Conservation (phyloP, 495 filamentous ascomycete genomes). For the Daldinia childiae region DNA sequence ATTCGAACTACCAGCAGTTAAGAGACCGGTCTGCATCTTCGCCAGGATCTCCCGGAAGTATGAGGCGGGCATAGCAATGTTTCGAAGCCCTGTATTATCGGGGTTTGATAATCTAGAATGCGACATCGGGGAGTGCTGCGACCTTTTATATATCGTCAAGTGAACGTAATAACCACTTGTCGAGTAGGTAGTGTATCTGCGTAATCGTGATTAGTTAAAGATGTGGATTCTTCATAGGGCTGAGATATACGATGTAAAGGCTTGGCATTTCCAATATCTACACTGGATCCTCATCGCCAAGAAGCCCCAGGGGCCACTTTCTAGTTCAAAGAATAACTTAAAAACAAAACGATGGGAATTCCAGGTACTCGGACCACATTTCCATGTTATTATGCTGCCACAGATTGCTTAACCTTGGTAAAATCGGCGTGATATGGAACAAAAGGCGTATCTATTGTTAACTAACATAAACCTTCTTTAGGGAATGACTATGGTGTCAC, state of each 20-base stretch:
- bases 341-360: not conserved
- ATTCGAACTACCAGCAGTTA: not conserved
- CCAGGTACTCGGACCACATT: not conserved
- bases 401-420: not conserved
- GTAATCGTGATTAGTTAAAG: constrained; percentile 26
- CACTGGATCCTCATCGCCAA: constrained; percentile 3
- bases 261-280: constrained; percentile 24
- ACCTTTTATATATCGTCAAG: constrained; percentile 2
- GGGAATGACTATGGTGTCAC: not conserved
- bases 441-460: not conserved
- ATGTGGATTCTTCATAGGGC: constrained; percentile 33
- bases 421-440: not conserved
- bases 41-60: not conserved
- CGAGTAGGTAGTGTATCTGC: constrained; percentile 10
- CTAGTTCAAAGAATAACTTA: not conserved
- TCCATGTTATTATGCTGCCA: not conserved
- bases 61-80: not conserved
- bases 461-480: not conserved
- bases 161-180: not conserved
- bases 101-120: not conserved
- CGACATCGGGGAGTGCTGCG: not conserved
- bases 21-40: not conserved
- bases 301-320: not conserved
- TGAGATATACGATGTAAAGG: constrained; percentile 19
- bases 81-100: not conserved